Base-by-base conservation (phyloP, 371 early-diverging fungal genomes). In the Mortierella sp. region DNA sequence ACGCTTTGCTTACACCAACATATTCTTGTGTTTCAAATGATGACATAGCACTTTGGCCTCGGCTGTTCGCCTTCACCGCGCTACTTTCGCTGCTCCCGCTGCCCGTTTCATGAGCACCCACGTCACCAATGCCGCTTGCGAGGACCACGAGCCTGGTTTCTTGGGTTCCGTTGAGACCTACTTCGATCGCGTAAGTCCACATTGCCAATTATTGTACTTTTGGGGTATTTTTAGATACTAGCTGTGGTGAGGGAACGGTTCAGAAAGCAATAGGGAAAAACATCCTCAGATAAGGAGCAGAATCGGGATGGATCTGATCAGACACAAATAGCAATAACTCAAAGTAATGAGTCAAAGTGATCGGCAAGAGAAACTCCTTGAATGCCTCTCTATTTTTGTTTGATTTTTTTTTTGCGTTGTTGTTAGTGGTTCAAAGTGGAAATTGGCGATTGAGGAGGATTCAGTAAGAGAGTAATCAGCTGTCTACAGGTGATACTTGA, bases 131-230 rank as follows among this genome's bases (percentile, higher is more conserved):
- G 68, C 75, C 55, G 94, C 94, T 64, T 92, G 92, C 71, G 88
- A 91, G 52, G 86, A 86, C 24, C 77, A 93, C 71, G 95, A 95
- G 73, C 95, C 95, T 47, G 78, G 84, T 70, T 96, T 96, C 85
- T 85, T 96, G 77, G 84, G 92, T 40, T 93, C 94, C 6, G 96
- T 96, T 54, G 94, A 93, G 79, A 88, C 89, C 64, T 95, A 89
- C 74, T 96, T 89, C 76, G 94, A 95, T 83, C 66, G 66, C 55
- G 66, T 65, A 65, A 65, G 66, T 37, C n/a, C n/a, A 49, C 3
- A 49, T 6, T 49, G 3, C 5, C 16, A 20, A 11, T 30, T 30
- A 30, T 30, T 30, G 30, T 30, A 30, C 30, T 30, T 20, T 49
- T 3, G n/a, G 49, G 18, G 49, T 1, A 20, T 20, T 20, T 16